Percentiles rank a stretch among this genome's conserved stretches.
These are phyloP conservation scores for Solanum chilense DNA, from an alignment of 257 asterid genomes.

Conservation along the genomic window DNA sequence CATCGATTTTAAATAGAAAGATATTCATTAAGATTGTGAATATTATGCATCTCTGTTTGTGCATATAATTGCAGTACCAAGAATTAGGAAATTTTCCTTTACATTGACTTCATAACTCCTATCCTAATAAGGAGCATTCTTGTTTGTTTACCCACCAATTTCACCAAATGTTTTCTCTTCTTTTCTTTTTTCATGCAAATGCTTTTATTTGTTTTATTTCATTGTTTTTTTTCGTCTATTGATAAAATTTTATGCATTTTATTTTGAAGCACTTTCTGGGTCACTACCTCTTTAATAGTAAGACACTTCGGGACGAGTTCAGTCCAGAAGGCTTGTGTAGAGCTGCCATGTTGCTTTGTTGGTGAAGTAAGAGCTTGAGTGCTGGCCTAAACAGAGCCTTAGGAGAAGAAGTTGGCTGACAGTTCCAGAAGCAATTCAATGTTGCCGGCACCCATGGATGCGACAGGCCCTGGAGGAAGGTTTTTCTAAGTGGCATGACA, in stretches of 20 bases:
- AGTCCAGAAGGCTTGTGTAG: slow-evolving; percentile 87
- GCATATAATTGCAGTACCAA: neutral
- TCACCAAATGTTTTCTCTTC: neutral
- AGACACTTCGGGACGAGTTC: slow-evolving; percentile 62
- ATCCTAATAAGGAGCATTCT: neutral
- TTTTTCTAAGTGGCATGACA: slow-evolving; percentile 56
- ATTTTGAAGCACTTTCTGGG: slow-evolving; percentile 62
- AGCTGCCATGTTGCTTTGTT: slow-evolving; percentile 81
- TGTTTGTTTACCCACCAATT: neutral
- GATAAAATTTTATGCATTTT: neutral
- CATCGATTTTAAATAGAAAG: neutral
- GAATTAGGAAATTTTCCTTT: neutral
- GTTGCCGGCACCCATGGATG: slow-evolving; percentile 88
- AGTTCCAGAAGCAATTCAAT: slow-evolving; percentile 46
- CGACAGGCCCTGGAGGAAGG: slow-evolving; percentile 71
- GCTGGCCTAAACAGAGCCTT: slow-evolving; percentile 71
- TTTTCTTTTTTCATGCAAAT: neutral
- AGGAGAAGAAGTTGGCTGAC: slow-evolving; percentile 68
- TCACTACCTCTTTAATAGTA: slow-evolving; percentile 68
- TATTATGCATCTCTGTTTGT: neutral
- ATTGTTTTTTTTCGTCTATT: neutral
- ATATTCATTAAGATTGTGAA: neutral
- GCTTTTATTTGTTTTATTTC: neutral
- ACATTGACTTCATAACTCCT: neutral
- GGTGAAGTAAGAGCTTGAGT: slow-evolving; percentile 74